These are phyloP conservation scores for Penicillium polonicum DNA, from an alignment of 2,329 filamentous ascomycete species.

Conservation along the genomic window DNA sequence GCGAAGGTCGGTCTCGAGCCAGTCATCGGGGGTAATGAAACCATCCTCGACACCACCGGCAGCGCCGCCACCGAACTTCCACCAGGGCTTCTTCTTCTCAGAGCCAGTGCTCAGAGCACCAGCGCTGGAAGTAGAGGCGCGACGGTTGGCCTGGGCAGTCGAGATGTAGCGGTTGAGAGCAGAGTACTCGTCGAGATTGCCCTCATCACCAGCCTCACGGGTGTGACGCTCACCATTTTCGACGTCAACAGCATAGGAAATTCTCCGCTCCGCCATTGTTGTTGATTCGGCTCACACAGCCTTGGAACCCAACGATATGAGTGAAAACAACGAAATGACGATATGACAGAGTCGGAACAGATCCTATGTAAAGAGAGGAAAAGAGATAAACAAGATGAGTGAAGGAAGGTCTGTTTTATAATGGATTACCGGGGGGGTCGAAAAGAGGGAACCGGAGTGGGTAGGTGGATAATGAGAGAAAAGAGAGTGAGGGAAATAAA, in stretches of 20 bases:
- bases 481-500: constrained; percentile 11
- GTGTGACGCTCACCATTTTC: constrained; percentile 41
- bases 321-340: constrained; percentile 37
- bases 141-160: constrained; percentile 61
- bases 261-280: constrained; percentile 48
- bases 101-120: constrained; percentile 44
- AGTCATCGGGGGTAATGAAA: constrained; percentile 61
- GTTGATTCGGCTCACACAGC: constrained; percentile 41
- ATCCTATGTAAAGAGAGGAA: constrained; percentile 33
- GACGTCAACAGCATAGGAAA: constrained; percentile 46
- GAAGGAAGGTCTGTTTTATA: constrained; percentile 40
- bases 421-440: constrained; percentile 24
- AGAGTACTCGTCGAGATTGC: constrained; percentile 59
- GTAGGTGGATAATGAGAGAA: constrained; percentile 26
- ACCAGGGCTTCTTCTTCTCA: constrained; percentile 56
- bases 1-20: constrained; percentile 67
- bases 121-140: constrained; percentile 47
- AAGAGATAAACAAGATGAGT: constrained; percentile 20
- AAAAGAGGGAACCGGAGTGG: constrained; percentile 24
- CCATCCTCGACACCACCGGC: constrained; percentile 29
- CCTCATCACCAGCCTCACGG: constrained; percentile 31
- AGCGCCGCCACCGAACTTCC: constrained; percentile 54
- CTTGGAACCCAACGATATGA: constrained; percentile 39
- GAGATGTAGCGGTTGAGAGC: constrained; percentile 67
- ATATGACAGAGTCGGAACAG: constrained; percentile 41